Conservation (phyloP, 2,329 filamentous ascomycete species). For the Ilyonectria sp. region DNA sequence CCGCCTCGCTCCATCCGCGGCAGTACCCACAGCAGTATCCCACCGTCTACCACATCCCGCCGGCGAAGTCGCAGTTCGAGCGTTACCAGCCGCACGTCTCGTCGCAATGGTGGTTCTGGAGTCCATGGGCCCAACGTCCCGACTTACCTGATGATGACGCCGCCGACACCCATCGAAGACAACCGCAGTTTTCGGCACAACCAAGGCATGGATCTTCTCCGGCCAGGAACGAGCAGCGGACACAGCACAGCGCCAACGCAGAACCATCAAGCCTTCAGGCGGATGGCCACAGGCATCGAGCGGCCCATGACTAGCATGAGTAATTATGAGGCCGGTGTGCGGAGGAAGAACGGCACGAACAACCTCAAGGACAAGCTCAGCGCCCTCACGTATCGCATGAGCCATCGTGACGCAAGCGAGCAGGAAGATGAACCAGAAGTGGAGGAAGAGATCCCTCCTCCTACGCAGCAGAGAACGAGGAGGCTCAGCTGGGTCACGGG, state of each 20-base stretch:
- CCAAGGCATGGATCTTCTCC: constrained; percentile 51
- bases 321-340: constrained; percentile 43
- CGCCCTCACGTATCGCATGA: constrained; percentile 52
- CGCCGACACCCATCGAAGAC: constrained; percentile 59
- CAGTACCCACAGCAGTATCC: constrained; percentile 64
- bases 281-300: constrained; percentile 42
- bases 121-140: constrained; percentile 52
- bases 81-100: constrained; percentile 63
- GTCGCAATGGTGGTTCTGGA: constrained; percentile 52
- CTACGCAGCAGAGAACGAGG: constrained; percentile 24
- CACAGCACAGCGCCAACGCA: constrained; percentile 38
- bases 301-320: constrained; percentile 54
- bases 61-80: constrained; percentile 69
- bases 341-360: constrained; percentile 49
- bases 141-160: constrained; percentile 63
- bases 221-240: constrained; percentile 53
- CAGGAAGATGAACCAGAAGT: constrained; percentile 44
- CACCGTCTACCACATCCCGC: constrained; percentile 55
- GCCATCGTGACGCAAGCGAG: constrained; percentile 41
- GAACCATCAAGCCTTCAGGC: constrained; percentile 42
- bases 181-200: constrained; percentile 39
- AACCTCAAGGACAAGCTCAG: constrained; percentile 55
- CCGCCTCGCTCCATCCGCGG: constrained; percentile 68
- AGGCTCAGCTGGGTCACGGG: constrained; percentile 26
- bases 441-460: constrained; percentile 37